Evolutionary conservation across 495 filamentous ascomycete species (phyloP).

Genomic region (Pseudoneurospora amorphoporcata): DNA sequence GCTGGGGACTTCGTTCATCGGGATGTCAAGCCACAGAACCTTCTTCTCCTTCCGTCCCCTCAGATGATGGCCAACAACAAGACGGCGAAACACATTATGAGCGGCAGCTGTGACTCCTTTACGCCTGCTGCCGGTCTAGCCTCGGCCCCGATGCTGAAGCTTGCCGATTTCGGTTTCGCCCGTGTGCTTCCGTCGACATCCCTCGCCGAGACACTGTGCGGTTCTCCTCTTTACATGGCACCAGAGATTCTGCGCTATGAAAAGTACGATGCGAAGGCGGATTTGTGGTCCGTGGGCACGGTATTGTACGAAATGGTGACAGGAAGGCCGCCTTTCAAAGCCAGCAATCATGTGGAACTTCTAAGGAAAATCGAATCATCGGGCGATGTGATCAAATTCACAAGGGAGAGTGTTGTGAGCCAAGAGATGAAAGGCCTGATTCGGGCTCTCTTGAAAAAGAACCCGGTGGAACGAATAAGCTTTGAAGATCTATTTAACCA

Average conservation of each 20-base stretch:
- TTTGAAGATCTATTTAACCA: slow-evolving; percentile 76
- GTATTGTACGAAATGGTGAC: slow-evolving; percentile 92
- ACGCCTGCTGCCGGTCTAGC: slow-evolving; percentile 74
- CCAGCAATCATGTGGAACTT: slow-evolving; percentile 87
- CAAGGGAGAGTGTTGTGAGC: slow-evolving; percentile 60
- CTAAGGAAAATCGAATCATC: slow-evolving; percentile 81
- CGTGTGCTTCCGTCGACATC: slow-evolving; percentile 80
- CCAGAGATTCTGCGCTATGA: slow-evolving; percentile 96
- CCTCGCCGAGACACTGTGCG: slow-evolving; percentile 89
- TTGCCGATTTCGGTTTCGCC: slow-evolving; percentile 96
- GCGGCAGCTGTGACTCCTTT: slow-evolving; percentile 62
- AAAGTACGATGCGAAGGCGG: slow-evolving; percentile 92
- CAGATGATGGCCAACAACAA: slow-evolving; percentile 39
- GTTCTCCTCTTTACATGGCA: slow-evolving; percentile 98
- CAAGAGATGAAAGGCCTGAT: slow-evolving; percentile 74
- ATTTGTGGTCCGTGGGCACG: slow-evolving; percentile 95
- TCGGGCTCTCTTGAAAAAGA: slow-evolving; percentile 68
- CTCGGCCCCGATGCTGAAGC: slow-evolving; percentile 87
- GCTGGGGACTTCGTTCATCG: slow-evolving; percentile 83
- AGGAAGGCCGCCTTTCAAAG: slow-evolving; percentile 83
- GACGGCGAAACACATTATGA: slow-evolving; percentile 37
- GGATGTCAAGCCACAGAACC: slow-evolving; percentile 95
- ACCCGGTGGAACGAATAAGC: slow-evolving; percentile 69
- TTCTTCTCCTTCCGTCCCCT: slow-evolving; percentile 79
- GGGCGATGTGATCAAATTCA: slow-evolving; percentile 75